A percentile compares a stretch with the other conserved stretches of the same genome.
Evolutionary conservation across 805 yeast species (phyloP).

Genomic region (Millerozyma miso): DNA sequence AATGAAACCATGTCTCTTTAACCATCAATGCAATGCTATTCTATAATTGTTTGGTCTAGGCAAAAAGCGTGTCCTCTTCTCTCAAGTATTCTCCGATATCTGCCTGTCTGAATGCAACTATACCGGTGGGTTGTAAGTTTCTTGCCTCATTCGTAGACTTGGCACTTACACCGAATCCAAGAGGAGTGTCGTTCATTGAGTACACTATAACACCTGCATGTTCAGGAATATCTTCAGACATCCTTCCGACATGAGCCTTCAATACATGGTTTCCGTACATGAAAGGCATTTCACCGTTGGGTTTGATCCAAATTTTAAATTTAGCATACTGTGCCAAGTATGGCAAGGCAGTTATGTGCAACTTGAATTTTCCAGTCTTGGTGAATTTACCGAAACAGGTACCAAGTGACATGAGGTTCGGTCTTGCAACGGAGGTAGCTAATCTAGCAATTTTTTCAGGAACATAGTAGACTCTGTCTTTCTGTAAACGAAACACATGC

Average conservation of each 20-base stretch:
- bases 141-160: constrained; percentile 87
- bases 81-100: constrained; percentile 97
- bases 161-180: constrained; percentile 94
- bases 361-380: constrained; percentile 92
- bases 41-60: constrained; percentile 35
- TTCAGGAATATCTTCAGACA: constrained; percentile 97
- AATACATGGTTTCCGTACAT: constrained; percentile 93
- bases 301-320: constrained; percentile 93
- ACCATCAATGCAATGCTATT: background rate
- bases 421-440: constrained; percentile 89
- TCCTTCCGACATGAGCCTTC: constrained; percentile 94
- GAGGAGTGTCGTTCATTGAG: constrained; percentile 87
- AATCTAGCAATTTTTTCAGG: constrained; percentile 74
- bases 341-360: constrained; percentile 88
- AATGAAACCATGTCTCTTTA: background rate
- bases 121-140: constrained; percentile 85
- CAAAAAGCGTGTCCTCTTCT: constrained; percentile 94
- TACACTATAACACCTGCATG: constrained; percentile 93
- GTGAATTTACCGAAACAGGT: constrained; percentile 95
- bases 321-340: constrained; percentile 83
- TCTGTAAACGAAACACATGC: constrained; percentile 92
- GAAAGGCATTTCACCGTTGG: constrained; percentile 98
- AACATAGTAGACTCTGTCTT: constrained; percentile 94
- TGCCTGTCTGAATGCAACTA: constrained; percentile 94
- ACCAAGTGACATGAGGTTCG: constrained; percentile 88